phyloP scores from a whole-genome alignment of 495 filamentous ascomycete genomes.

The Viridothelium virens region DNA sequence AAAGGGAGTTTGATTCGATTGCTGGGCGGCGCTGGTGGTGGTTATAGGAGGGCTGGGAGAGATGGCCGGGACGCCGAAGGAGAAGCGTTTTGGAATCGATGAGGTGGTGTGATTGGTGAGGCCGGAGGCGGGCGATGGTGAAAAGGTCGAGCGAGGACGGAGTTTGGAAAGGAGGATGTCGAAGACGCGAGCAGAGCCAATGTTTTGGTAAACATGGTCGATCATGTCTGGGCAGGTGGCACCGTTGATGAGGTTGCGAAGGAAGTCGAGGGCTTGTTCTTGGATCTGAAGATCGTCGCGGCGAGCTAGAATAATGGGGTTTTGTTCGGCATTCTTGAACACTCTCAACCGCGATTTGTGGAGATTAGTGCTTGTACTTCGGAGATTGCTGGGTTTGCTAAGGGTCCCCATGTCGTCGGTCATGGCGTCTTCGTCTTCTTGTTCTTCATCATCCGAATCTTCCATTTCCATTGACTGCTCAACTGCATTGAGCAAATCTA shows the following conservation, averaged over 20 bases:
- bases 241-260: conserved; percentile 81
- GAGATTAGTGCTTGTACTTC: conserved; percentile 28
- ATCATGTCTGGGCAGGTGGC: conserved; percentile 65
- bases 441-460: conserved; percentile 27
- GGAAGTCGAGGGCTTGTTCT: conserved; percentile 78
- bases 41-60: neutral
- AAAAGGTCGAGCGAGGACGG: conserved; percentile 14
- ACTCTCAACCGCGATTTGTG: conserved; percentile 37
- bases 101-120: neutral
- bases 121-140: conserved; percentile 4
- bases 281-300: conserved; percentile 79
- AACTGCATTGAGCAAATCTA: conserved; percentile 56
- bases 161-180: conserved; percentile 68
- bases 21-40: neutral
- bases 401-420: conserved; percentile 39
- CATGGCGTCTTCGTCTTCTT: conserved; percentile 54
- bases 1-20: neutral
- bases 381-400: conserved; percentile 37
- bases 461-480: conserved; percentile 36
- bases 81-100: neutral
- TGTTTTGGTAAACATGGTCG: conserved; percentile 64
- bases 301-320: conserved; percentile 50
- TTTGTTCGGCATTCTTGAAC: conserved; percentile 49
- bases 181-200: conserved; percentile 71
- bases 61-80: neutral